phyloP scores from a whole-genome alignment of 2,329 filamentous ascomycete species.

The Aureobasidium sp. region DNA sequence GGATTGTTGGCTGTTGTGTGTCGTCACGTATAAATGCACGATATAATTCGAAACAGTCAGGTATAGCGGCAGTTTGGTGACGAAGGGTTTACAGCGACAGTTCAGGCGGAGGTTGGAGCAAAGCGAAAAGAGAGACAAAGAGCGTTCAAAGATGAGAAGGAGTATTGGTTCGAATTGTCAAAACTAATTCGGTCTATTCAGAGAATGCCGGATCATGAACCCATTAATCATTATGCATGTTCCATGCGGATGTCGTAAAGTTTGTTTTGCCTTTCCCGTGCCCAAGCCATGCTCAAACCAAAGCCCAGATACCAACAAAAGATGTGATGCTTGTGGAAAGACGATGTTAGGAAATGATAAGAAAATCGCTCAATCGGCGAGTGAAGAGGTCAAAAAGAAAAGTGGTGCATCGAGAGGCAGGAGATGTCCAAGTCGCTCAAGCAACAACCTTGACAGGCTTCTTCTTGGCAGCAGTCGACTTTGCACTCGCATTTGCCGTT shows the following conservation, averaged over 20 bases:
- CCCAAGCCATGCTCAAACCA: neutral
- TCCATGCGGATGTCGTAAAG: neutral
- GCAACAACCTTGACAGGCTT: constrained; percentile 3
- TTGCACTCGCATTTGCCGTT: neutral
- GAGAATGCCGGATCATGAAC: neutral
- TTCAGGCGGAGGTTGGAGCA: too few relatives aligned
- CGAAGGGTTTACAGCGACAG: too few relatives aligned
- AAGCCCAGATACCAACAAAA: neutral
- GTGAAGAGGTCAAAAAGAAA: neutral
- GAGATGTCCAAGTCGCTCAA: too few relatives aligned
- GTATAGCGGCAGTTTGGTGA: too few relatives aligned
- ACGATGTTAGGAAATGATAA: neutral
- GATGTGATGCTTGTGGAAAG: neutral
- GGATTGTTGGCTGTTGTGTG: too few relatives aligned
- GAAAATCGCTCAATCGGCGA: neutral
- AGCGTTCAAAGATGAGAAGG: neutral
- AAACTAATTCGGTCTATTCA: neutral
- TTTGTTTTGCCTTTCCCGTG: neutral
- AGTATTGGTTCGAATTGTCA: neutral
- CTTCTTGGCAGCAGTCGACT: neutral
- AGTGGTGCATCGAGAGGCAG: neutral
- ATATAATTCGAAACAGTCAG: too few relatives aligned
- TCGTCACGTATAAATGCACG: too few relatives aligned
- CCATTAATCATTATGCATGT: constrained; percentile 1
- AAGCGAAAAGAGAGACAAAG: neutral